Base-by-base conservation (phyloP, 495 filamentous ascomycete species). In the Neurospora sp. region DNA sequence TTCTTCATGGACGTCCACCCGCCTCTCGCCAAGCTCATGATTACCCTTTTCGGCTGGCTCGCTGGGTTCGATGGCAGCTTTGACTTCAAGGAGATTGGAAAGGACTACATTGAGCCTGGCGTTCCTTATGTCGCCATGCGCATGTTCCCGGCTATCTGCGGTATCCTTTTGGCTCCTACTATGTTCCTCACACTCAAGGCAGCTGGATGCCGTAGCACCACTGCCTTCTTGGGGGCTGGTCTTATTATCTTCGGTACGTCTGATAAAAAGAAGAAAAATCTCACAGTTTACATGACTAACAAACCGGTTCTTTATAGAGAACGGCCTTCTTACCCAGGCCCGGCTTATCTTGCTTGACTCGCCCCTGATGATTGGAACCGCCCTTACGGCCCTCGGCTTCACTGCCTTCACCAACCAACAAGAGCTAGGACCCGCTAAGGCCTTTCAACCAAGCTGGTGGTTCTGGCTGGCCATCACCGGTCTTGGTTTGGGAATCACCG, bases 1-100 rank as follows among this genome's bases (percentile, higher is more conserved):
- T 99, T 99, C 86, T 99, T 99, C 82, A 99, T 99, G 96, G 96
- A 99, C 79, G 96, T 99, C 5, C 96, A 99, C 78, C 96, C 96
- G 18, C 96, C 96, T n/a, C 88, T 99, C 10, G 96, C 96, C 70
- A 99, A 99, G 84, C 85, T 99, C 74, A 89, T 99, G 76, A 92
- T 99, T 74, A 97, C 96, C 54, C 89, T 99, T 54, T 94, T 95
- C 75, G 96, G 96, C 70, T 99, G 92, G 91, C 83, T 98, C 70
- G 96, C 94, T 75, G 96, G 96, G 31, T 99, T 98, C 79, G 88
- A 98, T 81, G 96, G 96, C 70, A 87, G 92, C 66, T 99, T 99
- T 74, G 96, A 99, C 80, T 99, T 99, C 86, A 99, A 99, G 85
- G 96, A 99, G 77, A 99, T 99, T 85, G 96, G 96, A 78, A 98